phyloP scores from a whole-genome alignment of 2,329 filamentous ascomycete species.

The Ramichloridium luteum region DNA sequence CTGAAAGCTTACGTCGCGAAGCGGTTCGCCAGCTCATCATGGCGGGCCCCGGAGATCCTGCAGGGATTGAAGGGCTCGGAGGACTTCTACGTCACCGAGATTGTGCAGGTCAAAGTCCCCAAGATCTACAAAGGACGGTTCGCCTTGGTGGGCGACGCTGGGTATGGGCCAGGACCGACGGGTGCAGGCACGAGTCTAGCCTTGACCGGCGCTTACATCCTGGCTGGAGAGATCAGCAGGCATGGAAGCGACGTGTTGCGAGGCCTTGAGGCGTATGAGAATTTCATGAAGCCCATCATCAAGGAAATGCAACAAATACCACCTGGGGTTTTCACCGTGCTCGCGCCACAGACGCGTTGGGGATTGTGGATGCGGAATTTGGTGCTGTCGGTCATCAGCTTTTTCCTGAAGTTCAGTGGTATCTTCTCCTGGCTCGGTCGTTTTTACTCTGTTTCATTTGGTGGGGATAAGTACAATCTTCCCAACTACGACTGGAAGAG shows the following conservation, averaged over 20 bases:
- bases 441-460: slow-evolving; percentile 24
- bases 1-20: slow-evolving; percentile 24
- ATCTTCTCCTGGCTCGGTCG: slow-evolving; percentile 2
- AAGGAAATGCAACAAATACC: slow-evolving; percentile 25
- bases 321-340: slow-evolving; percentile 24
- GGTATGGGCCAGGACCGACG: slow-evolving; percentile 24
- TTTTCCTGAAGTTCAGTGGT: slow-evolving; percentile 12
- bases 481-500: slow-evolving; percentile 32
- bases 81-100: slow-evolving; percentile 19
- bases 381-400: slow-evolving; percentile 30
- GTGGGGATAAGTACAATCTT: slow-evolving; percentile 23
- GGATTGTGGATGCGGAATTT: slow-evolving; percentile 35
- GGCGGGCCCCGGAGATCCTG: slow-evolving; percentile 13
- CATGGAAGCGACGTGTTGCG: slow-evolving; percentile 20
- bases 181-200: slow-evolving; percentile 27
- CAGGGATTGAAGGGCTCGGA: slow-evolving; percentile 11
- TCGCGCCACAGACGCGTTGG: slow-evolving; percentile 36
- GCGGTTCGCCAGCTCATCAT: slow-evolving; percentile 11
- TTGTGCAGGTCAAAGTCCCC: slow-evolving; percentile 25
- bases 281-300: slow-evolving; percentile 35
- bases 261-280: slow-evolving; percentile 35
- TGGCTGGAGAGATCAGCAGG: slow-evolving; percentile 39
- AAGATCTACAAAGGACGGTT: slow-evolving; percentile 24
- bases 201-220: slow-evolving; percentile 38
- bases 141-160: slow-evolving; percentile 32